These are phyloP conservation scores for Trichoderma afroharzianum DNA, from an alignment of 2,329 filamentous ascomycete genomes.

Conservation along the genomic window DNA sequence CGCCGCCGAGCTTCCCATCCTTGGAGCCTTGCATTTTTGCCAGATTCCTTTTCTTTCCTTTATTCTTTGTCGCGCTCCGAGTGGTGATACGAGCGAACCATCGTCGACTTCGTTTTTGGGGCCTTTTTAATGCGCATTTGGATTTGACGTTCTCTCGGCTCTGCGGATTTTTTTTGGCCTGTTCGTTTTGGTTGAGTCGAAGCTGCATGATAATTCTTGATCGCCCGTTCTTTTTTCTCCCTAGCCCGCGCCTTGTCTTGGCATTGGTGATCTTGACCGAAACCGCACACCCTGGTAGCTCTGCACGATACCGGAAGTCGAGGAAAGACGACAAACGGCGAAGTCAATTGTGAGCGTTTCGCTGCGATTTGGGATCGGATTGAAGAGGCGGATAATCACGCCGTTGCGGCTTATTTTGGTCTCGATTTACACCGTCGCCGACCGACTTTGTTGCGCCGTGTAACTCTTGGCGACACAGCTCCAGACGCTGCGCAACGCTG, in stretches of 20 bases:
- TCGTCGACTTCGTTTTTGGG: background rate
- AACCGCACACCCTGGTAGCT: background rate
- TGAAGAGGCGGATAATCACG: background rate
- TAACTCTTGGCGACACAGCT: background rate
- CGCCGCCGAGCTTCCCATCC: background rate
- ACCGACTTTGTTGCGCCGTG: background rate
- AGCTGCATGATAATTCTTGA: background rate
- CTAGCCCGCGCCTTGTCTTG: slow-evolving; percentile 1
- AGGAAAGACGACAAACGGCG: background rate
- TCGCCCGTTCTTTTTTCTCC: background rate
- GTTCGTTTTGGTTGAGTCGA: background rate
- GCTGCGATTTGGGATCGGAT: background rate
- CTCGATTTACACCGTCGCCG: background rate
- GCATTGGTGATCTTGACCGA: background rate
- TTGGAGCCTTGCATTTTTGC: background rate
- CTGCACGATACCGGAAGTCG: background rate
- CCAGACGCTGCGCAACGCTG: background rate
- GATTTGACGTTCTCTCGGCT: background rate
- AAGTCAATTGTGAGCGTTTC: background rate
- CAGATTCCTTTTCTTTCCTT: slow-evolving; percentile 3
- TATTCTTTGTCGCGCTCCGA: background rate
- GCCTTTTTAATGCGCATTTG: background rate
- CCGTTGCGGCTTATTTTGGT: background rate
- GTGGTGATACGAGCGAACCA: background rate
- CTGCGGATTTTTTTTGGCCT: background rate